phyloP scores from a whole-genome alignment of 108 stramenopile genomes.

The Skeletonema costatum region DNA sequence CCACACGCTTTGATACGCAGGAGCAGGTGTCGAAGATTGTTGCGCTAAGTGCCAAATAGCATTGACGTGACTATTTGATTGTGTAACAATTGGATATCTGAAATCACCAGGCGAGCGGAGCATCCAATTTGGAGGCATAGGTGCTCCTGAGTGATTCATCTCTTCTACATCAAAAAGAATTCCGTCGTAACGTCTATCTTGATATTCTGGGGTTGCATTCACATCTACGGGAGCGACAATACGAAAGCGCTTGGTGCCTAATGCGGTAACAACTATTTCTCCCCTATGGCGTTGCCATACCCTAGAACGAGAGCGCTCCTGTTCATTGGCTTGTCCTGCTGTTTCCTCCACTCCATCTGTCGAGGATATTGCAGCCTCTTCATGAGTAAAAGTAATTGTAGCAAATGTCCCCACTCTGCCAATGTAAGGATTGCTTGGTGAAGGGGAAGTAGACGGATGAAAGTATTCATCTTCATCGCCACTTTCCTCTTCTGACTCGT shows the following conservation, averaged over 20 bases:
- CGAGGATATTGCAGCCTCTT: slow-evolving; percentile 24
- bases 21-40: slow-evolving; percentile 22
- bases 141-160: slow-evolving; percentile 28
- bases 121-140: slow-evolving; percentile 39
- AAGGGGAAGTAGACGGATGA: slow-evolving; percentile 10
- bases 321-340: neutral
- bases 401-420: slow-evolving; percentile 79
- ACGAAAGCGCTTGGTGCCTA: slow-evolving; percentile 69
- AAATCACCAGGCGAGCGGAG: slow-evolving; percentile 29
- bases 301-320: slow-evolving; percentile 25
- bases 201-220: neutral
- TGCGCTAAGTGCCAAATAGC: slow-evolving; percentile 22
- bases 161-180: slow-evolving; percentile 45
- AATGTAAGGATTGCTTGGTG: slow-evolving; percentile 43
- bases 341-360: neutral
- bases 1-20: slow-evolving; percentile 53
- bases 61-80: slow-evolving; percentile 3
- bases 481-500: slow-evolving; percentile 7
- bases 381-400: slow-evolving; percentile 71
- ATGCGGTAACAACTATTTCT: slow-evolving; percentile 65
- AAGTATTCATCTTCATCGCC: slow-evolving; percentile 27
- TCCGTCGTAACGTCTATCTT: slow-evolving; percentile 2
- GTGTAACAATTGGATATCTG: slow-evolving; percentile 13
- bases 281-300: slow-evolving; percentile 49
- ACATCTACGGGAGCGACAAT: slow-evolving; percentile 29